Base-by-base conservation (phyloP, 2,329 filamentous ascomycete species). In the Hymenoscyphus occultus region DNA sequence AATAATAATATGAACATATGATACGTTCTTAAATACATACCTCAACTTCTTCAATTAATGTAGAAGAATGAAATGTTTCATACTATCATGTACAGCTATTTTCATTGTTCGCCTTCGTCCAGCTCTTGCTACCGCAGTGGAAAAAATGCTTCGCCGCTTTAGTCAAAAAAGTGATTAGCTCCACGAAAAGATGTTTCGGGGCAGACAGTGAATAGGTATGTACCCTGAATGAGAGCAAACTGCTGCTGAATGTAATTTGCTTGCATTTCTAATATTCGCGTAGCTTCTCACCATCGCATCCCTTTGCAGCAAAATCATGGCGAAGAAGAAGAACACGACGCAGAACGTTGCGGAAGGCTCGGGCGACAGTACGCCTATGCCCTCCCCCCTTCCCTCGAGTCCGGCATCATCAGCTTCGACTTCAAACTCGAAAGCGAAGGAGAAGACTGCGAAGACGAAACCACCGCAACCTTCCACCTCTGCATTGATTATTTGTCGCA, bases 401-500 rank as follows among this genome's bases (percentile, higher is more conserved):
- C 57, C 69, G 58, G 63, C 60, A 64, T 42, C 70, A 59, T 62
- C 67, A 57, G 59, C 70, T 62, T 51, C 66, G 39, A 40, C 69
- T 57, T 65, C 72, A 64, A 71, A 65, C 58, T 65, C 72, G 64
- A 71, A 65, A n/a, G 56, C 72, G 16, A 74, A 68, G 69, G 42
- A 28, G 14, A 57, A 57, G 31, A 16, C 4, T 28, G 62, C 69
- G 65, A 72, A 72, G 67, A 19, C 71, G 51, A 76, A 74, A 62
- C 64, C 70, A 40, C 65, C 73, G n/a, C 72, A 75, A 59, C 77
- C 77, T 22, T 77, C 79, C 51, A 78, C 78, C 60, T 82, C 84
- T 67, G 79, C 83, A 51, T 78, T 88, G 56, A 83, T 85, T 60
- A 86, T 87, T 68, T 88, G 85, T 79, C 85, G 87, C 72, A 89